A percentile compares a stretch with the other conserved stretches of the same genome.
Evolutionary conservation across 805 yeast species (phyloP).

Genomic region (Monosporozyma yasuniensis): DNA sequence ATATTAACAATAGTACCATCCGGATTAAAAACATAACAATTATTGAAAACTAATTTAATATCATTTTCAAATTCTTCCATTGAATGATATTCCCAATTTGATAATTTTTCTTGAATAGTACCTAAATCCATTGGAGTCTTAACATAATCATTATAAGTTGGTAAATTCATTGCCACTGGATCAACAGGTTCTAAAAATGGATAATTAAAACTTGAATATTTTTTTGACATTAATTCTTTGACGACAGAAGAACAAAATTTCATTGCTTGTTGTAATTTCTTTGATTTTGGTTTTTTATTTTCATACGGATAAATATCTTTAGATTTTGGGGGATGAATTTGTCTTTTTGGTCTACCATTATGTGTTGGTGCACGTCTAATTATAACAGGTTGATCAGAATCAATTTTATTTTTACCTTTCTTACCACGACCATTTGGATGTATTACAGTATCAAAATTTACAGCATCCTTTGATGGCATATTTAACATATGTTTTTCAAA

Average conservation of each 20-base stretch:
- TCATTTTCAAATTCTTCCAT: slow-evolving; percentile 84
- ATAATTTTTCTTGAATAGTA: slow-evolving; percentile 69
- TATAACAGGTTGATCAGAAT: slow-evolving; percentile 31
- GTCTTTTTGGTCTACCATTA: slow-evolving; percentile 87
- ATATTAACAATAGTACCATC: slow-evolving; percentile 92
- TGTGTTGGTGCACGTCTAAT: slow-evolving; percentile 67
- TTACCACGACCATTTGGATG: slow-evolving; percentile 22
- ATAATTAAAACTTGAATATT: slow-evolving; percentile 74
- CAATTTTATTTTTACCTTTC: slow-evolving; percentile 18
- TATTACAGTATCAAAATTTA: slow-evolving; percentile 20
- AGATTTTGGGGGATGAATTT: slow-evolving; percentile 92
- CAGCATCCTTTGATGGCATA: slow-evolving; percentile 61
- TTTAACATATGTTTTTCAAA: slow-evolving; percentile 89
- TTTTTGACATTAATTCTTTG: slow-evolving; percentile 74
- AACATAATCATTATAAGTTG: slow-evolving; percentile 77
- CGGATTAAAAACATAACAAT: slow-evolving; percentile 90
- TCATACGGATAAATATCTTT: slow-evolving; percentile 83
- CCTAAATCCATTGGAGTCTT: slow-evolving; percentile 94
- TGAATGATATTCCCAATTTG: slow-evolving; percentile 79
- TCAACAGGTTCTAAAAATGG: slow-evolving; percentile 94
- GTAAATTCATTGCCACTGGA: slow-evolving; percentile 87
- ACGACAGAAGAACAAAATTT: slow-evolving; percentile 75
- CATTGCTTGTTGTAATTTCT: slow-evolving; percentile 83
- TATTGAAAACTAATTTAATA: slow-evolving; percentile 70
- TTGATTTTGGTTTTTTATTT: slow-evolving; percentile 65